Evolutionary conservation across 768 basidiomycete genomes (phyloP).

Genomic region (Suillus occidentalis): DNA sequence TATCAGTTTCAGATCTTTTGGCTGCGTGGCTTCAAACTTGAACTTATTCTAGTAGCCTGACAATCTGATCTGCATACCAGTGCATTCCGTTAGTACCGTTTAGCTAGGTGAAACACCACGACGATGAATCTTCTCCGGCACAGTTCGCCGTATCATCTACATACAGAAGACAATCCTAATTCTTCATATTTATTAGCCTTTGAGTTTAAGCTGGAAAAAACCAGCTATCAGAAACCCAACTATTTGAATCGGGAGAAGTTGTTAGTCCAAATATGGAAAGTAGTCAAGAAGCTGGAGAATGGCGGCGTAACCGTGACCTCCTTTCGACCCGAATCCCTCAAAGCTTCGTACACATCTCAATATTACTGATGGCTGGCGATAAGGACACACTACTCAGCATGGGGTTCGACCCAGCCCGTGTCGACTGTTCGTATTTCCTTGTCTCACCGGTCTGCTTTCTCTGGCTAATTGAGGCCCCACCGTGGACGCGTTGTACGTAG

Average conservation of each 20-base stretch:
- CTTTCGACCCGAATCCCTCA: not conserved
- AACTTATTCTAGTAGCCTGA: not conserved
- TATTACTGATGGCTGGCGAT: slow-evolving; percentile 48
- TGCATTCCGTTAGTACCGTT: no score
- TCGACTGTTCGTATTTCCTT: slow-evolving; percentile 68
- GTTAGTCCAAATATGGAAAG: not conserved
- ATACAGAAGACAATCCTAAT: not conserved
- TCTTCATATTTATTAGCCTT: not conserved
- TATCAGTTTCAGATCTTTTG: not conserved
- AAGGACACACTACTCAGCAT: slow-evolving; percentile 76
- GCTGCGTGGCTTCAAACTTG: not conserved
- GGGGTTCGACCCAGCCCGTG: slow-evolving; percentile 83
- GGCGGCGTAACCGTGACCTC: not conserved
- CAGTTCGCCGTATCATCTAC: not conserved
- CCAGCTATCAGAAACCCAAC: not conserved
- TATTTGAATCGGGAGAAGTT: not conserved
- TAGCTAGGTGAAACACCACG: not conserved
- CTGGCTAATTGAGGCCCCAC: not conserved
- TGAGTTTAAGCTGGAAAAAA: not conserved
- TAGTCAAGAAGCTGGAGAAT: not conserved
- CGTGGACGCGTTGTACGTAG: slow-evolving; percentile 39
- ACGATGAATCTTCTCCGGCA: not conserved
- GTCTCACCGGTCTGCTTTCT: slow-evolving; percentile 4
- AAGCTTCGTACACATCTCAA: not conserved
- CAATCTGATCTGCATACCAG: no score